A percentile compares a stretch with the other conserved stretches of the same genome.
Evolutionary conservation across 1,284 basidiomycete species (phyloP).

Genomic region (Boletus subluridellus): DNA sequence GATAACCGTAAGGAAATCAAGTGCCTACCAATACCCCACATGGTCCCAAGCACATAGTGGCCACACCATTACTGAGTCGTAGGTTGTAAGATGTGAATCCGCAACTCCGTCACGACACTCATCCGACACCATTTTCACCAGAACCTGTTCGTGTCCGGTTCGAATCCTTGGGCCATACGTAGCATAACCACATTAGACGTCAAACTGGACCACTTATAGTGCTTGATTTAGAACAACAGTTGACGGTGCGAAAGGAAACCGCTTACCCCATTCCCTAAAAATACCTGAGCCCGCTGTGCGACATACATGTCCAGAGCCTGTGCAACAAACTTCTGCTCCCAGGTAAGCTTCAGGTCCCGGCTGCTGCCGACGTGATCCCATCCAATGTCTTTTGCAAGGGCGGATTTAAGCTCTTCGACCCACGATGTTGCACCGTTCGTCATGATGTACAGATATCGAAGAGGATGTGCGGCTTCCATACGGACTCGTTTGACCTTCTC

Average conservation of each 20-base stretch:
- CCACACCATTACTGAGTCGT: too few relatives aligned
- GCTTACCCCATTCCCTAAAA: slow-evolving; percentile 43
- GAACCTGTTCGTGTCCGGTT: slow-evolving; percentile 27
- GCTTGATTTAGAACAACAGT: slow-evolving; percentile 3
- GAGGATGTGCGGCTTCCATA: slow-evolving; percentile 24
- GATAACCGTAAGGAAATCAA: background rate
- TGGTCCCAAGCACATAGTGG: background rate
- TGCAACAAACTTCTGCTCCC: slow-evolving; percentile 40
- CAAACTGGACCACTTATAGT: slow-evolving; percentile 52
- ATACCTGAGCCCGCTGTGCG: slow-evolving; percentile 41
- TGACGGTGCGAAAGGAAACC: background rate
- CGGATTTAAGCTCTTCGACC: slow-evolving; percentile 44
- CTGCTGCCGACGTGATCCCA: slow-evolving; percentile 32
- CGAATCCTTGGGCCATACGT: slow-evolving; percentile 35
- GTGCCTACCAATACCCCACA: background rate
- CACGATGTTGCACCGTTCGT: slow-evolving; percentile 51
- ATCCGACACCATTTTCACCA: slow-evolving; percentile 17
- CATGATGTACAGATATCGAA: slow-evolving; percentile 48
- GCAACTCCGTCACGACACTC: background rate
- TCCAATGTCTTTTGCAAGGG: slow-evolving; percentile 28
- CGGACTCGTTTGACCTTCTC: slow-evolving; percentile 32
- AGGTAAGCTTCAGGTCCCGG: slow-evolving; percentile 37
- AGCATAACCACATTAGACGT: slow-evolving; percentile 53
- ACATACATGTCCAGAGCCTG: slow-evolving; percentile 47
- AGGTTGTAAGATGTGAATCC: background rate